Base-by-base conservation (phyloP, 805 yeast species). In the Lipomyces starkeyi region DNA sequence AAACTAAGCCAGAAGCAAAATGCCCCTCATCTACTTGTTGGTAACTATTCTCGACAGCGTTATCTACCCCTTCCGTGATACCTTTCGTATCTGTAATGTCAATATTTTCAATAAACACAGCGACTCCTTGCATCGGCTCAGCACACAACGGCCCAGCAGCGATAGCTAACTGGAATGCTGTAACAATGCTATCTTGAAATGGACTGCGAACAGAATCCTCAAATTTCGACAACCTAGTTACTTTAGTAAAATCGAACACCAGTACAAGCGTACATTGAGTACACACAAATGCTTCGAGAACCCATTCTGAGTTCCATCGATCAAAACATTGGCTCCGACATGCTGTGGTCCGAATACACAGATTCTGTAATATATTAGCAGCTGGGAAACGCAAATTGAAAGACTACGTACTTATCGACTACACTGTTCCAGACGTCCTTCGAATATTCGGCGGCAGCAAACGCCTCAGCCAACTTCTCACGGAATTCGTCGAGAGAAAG, bases 131-230 rank as follows among this genome's bases (percentile, higher is more conserved):
- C 27, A 91, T 84, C 0, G 93, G 93, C 77, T 95, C 99, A 3
- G 89, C 86, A 0, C 94, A 89, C 58, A 95, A 81, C 0, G 98
- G 98, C 1, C 99, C 99, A 76, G 88, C 91, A 55, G 84, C 82
- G 58, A 87, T 86, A 3, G 97, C 91, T 52, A 92, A 79, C 76
- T 91, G 96, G 78, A 93, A 93, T 0, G 97, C 99, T 72, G 90
- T 89, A 58, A 91, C 75, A 1, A 94, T 78, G 73, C 89, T 86
- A 62, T 88, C 88, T 70, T 29, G 66, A n/a, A 59, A 59, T 54
- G 67, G 63, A 7, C 62, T 69, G 37, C 61, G 35, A 22, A 7
- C 13, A 14, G 63, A 27, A 17, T 29, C 66, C 47, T 55, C 61
- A 17, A 35, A 25, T 25, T 56, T 34, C 35, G 68, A 70, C 20